These are phyloP conservation scores for Tephrocybe sp. DNA, from an alignment of 768 basidiomycete species.

Conservation along the genomic window DNA sequence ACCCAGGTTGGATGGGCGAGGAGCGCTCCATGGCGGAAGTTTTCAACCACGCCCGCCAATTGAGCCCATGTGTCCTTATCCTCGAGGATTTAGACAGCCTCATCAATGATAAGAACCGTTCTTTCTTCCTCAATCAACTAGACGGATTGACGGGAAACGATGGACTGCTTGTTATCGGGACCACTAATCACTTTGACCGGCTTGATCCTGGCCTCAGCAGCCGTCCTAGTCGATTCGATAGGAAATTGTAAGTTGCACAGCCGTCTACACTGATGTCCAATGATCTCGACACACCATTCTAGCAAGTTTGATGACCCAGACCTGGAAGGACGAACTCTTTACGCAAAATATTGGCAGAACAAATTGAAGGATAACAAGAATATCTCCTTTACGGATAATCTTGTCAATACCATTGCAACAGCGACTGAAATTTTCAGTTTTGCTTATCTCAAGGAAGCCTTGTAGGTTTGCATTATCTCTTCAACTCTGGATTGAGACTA, in stretches of 20 bases:
- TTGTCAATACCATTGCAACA: slow-evolving; percentile 60
- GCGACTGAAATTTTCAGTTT: slow-evolving; percentile 74
- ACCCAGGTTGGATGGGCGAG: slow-evolving; percentile 59
- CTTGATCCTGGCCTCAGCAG: slow-evolving; percentile 76
- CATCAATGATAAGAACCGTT: slow-evolving; percentile 75
- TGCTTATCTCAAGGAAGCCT: slow-evolving; percentile 87
- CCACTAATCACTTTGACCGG: slow-evolving; percentile 83
- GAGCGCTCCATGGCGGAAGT: slow-evolving; percentile 66
- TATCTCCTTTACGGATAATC: slow-evolving; percentile 65
- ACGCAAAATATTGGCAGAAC: slow-evolving; percentile 78
- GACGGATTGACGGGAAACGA: slow-evolving; percentile 82
- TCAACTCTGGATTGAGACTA: background rate
- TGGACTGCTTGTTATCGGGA: slow-evolving; percentile 74
- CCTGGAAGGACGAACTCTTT: slow-evolving; percentile 60
- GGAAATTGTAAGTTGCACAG: slow-evolving; percentile 67
- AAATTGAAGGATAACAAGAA: slow-evolving; percentile 66
- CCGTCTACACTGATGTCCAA: background rate
- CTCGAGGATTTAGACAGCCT: slow-evolving; percentile 69
- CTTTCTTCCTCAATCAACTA: slow-evolving; percentile 87
- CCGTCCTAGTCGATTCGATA: slow-evolving; percentile 82
- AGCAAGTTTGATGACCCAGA: slow-evolving; percentile 77
- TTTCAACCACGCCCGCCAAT: slow-evolving; percentile 72
- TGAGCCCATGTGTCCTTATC: slow-evolving; percentile 65
- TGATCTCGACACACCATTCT: background rate
- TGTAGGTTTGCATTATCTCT: slow-evolving; percentile 51